Percentiles rank a stretch among this genome's conserved stretches.
phyloP scores from a whole-genome alignment of 805 yeast genomes.

The Brettanomyces bruxellensis region DNA sequence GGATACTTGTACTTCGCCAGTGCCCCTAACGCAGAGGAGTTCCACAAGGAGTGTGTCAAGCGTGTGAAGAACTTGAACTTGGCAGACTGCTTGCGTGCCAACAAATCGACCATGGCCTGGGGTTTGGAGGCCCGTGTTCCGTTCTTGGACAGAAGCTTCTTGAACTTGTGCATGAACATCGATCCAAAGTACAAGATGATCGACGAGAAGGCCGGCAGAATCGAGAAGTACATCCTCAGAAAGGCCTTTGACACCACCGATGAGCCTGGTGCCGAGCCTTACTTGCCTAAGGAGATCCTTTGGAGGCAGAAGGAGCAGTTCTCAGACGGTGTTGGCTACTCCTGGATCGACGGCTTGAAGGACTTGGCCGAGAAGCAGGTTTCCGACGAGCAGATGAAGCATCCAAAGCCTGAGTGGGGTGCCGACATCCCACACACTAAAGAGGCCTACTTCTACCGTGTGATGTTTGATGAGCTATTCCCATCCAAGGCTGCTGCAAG shows the following conservation, averaged over 20 bases:
- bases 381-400: slow-evolving; percentile 82
- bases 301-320: slow-evolving; percentile 99
- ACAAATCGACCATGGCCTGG: slow-evolving; percentile 99
- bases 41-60: slow-evolving; percentile 92
- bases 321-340: slow-evolving; percentile 98
- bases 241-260: slow-evolving; percentile 94
- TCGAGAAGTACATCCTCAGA: slow-evolving; percentile 93
- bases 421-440: slow-evolving; percentile 89
- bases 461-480: slow-evolving; percentile 90
- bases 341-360: slow-evolving; percentile 97
- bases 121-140: slow-evolving; percentile 99
- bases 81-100: slow-evolving; percentile 97
- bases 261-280: slow-evolving; percentile 69
- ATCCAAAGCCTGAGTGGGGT: slow-evolving; percentile 96
- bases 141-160: slow-evolving; percentile 89
- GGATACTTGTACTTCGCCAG: slow-evolving; percentile 96
- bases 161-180: slow-evolving; percentile 89
- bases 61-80: slow-evolving; percentile 96
- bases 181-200: slow-evolving; percentile 90
- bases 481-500: slow-evolving; percentile 86
- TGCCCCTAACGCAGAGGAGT: slow-evolving; percentile 88
- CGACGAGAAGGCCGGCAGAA: slow-evolving; percentile 56
- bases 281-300: slow-evolving; percentile 91
- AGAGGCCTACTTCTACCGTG: slow-evolving; percentile 99
- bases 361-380: slow-evolving; percentile 86